Conservation (phyloP, 257 asterid species). For the Solanum chaucha region DNA sequence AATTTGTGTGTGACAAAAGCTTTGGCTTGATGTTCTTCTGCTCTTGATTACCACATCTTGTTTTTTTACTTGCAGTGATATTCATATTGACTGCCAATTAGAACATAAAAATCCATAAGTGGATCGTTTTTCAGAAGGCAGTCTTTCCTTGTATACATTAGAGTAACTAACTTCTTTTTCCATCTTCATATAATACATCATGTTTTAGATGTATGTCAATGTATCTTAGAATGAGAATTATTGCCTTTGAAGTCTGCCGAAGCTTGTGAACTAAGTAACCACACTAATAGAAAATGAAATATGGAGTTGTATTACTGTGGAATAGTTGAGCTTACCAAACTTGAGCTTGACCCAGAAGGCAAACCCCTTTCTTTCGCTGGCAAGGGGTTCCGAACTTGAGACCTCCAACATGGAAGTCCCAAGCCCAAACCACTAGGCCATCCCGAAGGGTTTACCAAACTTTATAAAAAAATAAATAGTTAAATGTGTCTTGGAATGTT, state of each 20-base stretch:
- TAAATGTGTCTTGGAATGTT: neutral
- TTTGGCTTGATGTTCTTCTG: neutral
- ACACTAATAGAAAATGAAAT: neutral
- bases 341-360: no score
- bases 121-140: neutral
- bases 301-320: neutral
- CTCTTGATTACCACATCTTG: neutral
- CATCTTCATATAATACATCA: neutral
- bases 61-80: neutral
- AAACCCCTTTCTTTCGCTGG: no score
- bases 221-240: neutral
- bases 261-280: neutral
- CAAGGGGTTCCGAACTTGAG: no score
- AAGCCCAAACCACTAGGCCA: no score
- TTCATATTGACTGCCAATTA: neutral
- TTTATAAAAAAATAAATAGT: neutral
- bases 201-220: neutral
- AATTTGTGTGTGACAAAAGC: neutral
- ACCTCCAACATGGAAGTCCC: no score
- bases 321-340: neutral
- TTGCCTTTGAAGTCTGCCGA: neutral
- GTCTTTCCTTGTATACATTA: neutral
- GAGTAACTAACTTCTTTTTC: neutral
- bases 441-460: neutral
- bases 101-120: neutral